Evolutionary conservation across 2,329 filamentous ascomycete species (phyloP), one percentile per base, ranked within the genome.

Genomic region (Talaromyces atroroseus): DNA sequence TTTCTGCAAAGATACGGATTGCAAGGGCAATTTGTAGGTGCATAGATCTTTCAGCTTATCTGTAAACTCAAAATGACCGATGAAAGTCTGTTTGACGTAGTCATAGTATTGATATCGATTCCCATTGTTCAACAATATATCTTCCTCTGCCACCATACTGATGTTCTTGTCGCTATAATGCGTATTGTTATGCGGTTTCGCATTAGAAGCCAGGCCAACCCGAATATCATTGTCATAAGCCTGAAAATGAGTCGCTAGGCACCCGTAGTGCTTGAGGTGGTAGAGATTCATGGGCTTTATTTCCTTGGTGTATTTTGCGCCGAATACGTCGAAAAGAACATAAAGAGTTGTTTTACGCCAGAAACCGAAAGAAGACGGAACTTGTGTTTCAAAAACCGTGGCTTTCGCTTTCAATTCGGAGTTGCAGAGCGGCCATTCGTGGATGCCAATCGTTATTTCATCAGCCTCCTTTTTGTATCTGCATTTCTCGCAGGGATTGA

Each of bases 391-490:
- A 10, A 53, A 53, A 16, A 53, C 20, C 6, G 34, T 26, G 12
- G 23, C 10, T 7, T 24, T 53, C 0, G 51, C 51, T 38, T 53
- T 3, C 7, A 46, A 16, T 1, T 47, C 21, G 10, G 26, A 34
- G 16, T 21, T 2, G n/a, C 42, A 20, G 36, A 53, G 42, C 5
- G 51, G 51, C 51, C 51, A 53, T 36, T 53, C 51, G 18, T 53
- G 42, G 3, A 47, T 26, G n/a, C 26, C 51, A 38, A 53, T 53
- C 3, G 5, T 32, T 18, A 52, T 32, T 8, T 14, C 24, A 20
- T 23, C 14, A 5, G 51, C 51, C 6, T 3, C 1, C 3, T 18
- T 10, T n/a, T 24, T n/a, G 8, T 47, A 47, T n/a, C 1, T 14
- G 10, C 51, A 47, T 3, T 2, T 60, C 26, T 18, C 61, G n/a